These are phyloP conservation scores for Rutstroemia sp. DNA, from an alignment of 2,329 filamentous ascomycete species.

Conservation along the genomic window DNA sequence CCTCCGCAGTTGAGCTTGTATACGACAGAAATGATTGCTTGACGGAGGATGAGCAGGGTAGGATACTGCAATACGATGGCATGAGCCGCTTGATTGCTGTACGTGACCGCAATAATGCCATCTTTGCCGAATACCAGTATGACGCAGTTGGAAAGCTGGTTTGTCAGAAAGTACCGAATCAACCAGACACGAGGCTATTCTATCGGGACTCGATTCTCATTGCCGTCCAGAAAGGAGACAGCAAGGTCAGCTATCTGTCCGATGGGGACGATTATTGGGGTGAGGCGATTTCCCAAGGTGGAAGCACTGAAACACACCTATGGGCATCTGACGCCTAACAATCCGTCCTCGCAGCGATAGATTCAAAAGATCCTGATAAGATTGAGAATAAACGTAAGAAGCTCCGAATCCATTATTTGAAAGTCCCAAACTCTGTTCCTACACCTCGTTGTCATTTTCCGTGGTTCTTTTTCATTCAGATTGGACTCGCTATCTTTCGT, in stretches of 20 bases:
- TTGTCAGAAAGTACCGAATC: not conserved
- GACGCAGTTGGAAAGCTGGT: not conserved
- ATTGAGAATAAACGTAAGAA: not conserved
- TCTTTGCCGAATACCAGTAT: conserved; percentile 1
- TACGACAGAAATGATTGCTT: conserved; percentile 3
- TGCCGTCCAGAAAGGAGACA: not conserved
- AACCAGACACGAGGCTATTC: not conserved
- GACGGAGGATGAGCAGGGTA: not conserved
- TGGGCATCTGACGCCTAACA: conserved; percentile 3
- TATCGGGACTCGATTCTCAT: conserved; percentile 1
- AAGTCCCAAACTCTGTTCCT: no score
- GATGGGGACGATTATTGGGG: conserved; percentile 4
- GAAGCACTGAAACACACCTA: not conserved
- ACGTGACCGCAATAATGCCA: not conserved
- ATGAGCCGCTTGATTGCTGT: not conserved
- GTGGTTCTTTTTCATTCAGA: no score
- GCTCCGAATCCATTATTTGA: no score
- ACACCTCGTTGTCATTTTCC: no score
- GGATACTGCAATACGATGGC: not conserved
- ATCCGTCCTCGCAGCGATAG: not conserved
- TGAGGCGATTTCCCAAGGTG: not conserved
- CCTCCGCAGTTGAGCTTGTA: not conserved
- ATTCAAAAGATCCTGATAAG: not conserved
- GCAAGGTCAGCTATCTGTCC: not conserved
- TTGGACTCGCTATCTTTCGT: no score